Conservation (phyloP, 2,329 filamentous ascomycete genomes). For the Cercospora zeina region DNA sequence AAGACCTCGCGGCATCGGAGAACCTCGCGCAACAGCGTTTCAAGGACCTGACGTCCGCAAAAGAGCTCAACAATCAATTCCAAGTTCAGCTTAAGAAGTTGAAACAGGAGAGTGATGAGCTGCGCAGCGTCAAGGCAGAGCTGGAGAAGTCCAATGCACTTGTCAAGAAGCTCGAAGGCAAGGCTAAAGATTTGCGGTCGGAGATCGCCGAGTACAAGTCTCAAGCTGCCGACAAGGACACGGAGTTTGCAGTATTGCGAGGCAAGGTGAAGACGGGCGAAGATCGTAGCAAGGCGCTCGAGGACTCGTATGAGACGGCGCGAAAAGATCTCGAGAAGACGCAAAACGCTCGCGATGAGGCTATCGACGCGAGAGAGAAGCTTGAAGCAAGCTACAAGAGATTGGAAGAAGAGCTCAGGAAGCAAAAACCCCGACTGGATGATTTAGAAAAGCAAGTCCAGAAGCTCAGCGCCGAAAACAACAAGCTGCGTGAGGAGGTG, state of each 20-base stretch:
- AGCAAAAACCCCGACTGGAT: constrained; percentile 59
- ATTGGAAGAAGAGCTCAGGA: constrained; percentile 68
- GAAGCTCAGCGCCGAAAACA: constrained; percentile 67
- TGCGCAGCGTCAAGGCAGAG: constrained; percentile 75
- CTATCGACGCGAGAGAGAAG: constrained; percentile 71
- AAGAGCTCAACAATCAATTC: constrained; percentile 76
- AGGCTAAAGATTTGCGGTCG: constrained; percentile 75
- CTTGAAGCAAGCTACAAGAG: constrained; percentile 67
- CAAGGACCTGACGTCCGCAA: constrained; percentile 80
- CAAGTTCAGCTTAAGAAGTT: constrained; percentile 82
- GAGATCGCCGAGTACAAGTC: constrained; percentile 72
- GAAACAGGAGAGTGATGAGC: constrained; percentile 70
- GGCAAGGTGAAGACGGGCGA: constrained; percentile 77
- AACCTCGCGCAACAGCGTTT: constrained; percentile 83
- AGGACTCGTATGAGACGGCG: constrained; percentile 73
- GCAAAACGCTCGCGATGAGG: constrained; percentile 77
- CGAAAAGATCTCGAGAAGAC: constrained; percentile 75
- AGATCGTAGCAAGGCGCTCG: constrained; percentile 67
- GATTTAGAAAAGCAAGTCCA: constrained; percentile 73
- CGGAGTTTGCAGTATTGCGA: constrained; percentile 73
- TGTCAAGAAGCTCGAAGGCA: constrained; percentile 73
- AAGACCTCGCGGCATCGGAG: constrained; percentile 81
- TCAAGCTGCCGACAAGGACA: constrained; percentile 70
- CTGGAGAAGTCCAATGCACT: constrained; percentile 63
- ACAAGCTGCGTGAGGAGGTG: constrained; percentile 71